These are phyloP conservation scores for Phytophthora palmivora DNA, from an alignment of 352 stramenopile genomes.

Conservation along the genomic window DNA sequence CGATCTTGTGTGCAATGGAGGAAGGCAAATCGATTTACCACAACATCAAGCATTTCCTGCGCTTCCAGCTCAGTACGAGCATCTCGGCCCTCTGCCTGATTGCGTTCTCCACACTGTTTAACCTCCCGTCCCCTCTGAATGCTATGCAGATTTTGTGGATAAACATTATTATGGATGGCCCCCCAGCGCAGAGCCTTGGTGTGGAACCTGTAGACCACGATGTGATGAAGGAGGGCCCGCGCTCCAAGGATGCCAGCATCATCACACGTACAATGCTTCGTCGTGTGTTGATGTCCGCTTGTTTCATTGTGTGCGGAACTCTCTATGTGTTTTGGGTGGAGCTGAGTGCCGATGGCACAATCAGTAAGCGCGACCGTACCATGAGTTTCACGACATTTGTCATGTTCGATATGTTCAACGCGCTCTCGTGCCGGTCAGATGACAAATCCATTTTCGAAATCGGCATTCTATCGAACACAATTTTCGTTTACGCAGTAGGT, in stretches of 20 bases:
- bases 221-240: slow-evolving; percentile 88
- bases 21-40: slow-evolving; percentile 97
- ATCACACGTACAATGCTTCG: slow-evolving; percentile 79
- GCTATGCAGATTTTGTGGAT: slow-evolving; percentile 99
- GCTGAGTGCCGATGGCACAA: slow-evolving; percentile 82
- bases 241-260: slow-evolving; percentile 77
- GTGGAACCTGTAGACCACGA: slow-evolving; percentile 88
- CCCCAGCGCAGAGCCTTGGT: slow-evolving; percentile 83
- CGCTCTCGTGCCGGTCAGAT: slow-evolving; percentile 95
- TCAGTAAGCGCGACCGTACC: slow-evolving; percentile 95
- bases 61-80: slow-evolving; percentile 98
- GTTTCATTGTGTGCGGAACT: slow-evolving; percentile 80
- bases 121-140: slow-evolving; percentile 92
- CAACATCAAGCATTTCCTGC: slow-evolving; percentile 96
- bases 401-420: slow-evolving; percentile 99
- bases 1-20: slow-evolving; percentile 95
- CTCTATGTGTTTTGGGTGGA: slow-evolving; percentile 90
- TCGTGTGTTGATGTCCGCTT: slow-evolving; percentile 71
- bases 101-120: slow-evolving; percentile 79
- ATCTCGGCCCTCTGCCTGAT: slow-evolving; percentile 93
- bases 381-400: slow-evolving; percentile 99
- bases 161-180: slow-evolving; percentile 98
- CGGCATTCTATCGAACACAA: slow-evolving; percentile 91
- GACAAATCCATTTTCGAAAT: slow-evolving; percentile 95
- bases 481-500: slow-evolving; percentile 94